A percentile compares a stretch with the other conserved stretches of the same genome.
These are phyloP conservation scores for Halophytophthora polymorphica DNA, from an alignment of 352 stramenopile genomes.

Conservation along the genomic window DNA sequence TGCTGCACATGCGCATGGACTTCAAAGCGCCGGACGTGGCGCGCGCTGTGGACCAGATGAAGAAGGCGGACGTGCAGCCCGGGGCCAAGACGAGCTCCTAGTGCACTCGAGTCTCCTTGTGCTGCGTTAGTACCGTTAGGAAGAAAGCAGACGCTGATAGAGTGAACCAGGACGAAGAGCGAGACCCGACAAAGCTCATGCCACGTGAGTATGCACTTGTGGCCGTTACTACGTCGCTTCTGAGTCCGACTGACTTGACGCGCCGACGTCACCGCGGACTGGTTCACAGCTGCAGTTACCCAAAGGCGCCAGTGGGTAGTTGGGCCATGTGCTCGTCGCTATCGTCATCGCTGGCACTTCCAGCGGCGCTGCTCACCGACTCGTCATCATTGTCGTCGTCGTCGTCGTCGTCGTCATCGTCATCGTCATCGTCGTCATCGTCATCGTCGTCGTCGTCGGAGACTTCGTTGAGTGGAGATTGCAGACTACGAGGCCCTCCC, in stretches of 20 bases:
- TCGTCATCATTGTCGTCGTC: conserved; percentile 30
- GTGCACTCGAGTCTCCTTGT: neutral
- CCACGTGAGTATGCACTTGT: no score
- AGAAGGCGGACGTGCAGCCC: conserved; percentile 12
- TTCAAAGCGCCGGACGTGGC: conserved; percentile 55
- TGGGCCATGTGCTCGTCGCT: conserved; percentile 63
- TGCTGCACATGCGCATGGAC: conserved; percentile 69
- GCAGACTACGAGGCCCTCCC: neutral
- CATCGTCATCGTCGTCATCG: conserved; percentile 25
- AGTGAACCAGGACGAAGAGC: no score
- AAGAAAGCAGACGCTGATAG: no score
- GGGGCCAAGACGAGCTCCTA: no score
- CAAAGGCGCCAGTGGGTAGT: conserved; percentile 57
- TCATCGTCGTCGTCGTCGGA: conserved; percentile 11
- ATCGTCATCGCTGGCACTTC: conserved; percentile 52
- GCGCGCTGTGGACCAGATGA: conserved; percentile 34
- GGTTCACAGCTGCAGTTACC: no score
- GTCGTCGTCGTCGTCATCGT: conserved; percentile 26
- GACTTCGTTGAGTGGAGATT: neutral
- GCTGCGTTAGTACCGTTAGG: no score
- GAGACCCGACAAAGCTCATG: no score
- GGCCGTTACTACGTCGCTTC: no score
- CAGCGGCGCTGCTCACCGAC: conserved; percentile 32
- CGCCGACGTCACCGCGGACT: no score
- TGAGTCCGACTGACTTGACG: no score